Base-by-base conservation (phyloP, 805 yeast genomes). In the Geotrichum ghanense region DNA sequence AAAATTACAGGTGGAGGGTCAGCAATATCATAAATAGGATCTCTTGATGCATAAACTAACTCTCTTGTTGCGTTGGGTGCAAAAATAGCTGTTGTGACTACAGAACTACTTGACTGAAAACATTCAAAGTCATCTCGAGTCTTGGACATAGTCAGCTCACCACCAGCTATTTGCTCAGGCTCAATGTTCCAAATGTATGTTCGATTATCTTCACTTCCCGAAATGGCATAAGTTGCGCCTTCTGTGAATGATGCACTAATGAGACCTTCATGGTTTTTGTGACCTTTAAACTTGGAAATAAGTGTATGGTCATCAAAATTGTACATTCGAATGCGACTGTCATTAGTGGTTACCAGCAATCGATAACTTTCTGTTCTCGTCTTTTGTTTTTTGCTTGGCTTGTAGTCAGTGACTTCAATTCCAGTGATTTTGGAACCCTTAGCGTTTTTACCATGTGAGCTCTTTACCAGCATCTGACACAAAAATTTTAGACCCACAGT, bases 121-220 rank as follows among this genome's bases (percentile, higher is more conserved):
- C 83, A 71, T 2, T 81, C 69, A 60, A 81, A 83, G 49, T 78
- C 75, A 40, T 69, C 70, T 56, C 83, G 48, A 17, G 54, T 56
- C 42, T 54, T 58, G 17, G 37, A 31, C 10, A 19, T n/a, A 31
- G 7, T 4, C n/a, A n/a, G n/a, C n/a, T n/a, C n/a, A n/a, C 37
- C 37, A 31, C 19, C 17, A n/a, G n/a, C n/a, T n/a, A n/a, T n/a
- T 42, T 53, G 53, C 43, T 56, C 48, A 20, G 48, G 44, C 20
- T 53, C 60, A 3, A 73, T 62, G 47, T 74, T 72, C 97, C 97
- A 90, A 10, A 85, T 66, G 57, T 88, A 89, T 12, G 84, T 76
- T 79, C 88, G 79, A 54, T 84, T 86, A 64, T 89, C 92, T 59
- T 89, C 96, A 10, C 94, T 83, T 0, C 95, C 95, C 5, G 83